A percentile compares a stretch with the other conserved stretches of the same genome.
Evolutionary conservation across 495 filamentous ascomycete species (phyloP).

Genomic region (Hypoxylon crocopeplum): DNA sequence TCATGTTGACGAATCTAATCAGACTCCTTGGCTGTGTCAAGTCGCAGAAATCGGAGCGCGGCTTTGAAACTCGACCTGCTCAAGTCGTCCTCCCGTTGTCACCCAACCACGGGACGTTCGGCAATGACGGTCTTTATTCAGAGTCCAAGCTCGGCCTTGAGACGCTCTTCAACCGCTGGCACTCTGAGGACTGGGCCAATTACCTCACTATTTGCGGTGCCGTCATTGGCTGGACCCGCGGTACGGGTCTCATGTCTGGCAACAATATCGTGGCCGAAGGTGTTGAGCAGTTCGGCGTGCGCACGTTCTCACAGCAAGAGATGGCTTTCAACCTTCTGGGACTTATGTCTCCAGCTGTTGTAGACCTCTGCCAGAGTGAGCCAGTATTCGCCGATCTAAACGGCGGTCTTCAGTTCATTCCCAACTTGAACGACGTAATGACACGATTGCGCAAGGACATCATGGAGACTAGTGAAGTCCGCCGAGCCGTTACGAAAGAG

Average conservation of each 20-base stretch:
- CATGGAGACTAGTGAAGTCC: conserved; percentile 92
- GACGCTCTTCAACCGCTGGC: conserved; percentile 98
- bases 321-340: conserved; percentile 99
- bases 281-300: conserved; percentile 93
- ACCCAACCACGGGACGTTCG: conserved; percentile 98
- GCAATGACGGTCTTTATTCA: conserved; percentile 96
- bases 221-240: conserved; percentile 98
- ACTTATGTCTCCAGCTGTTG: conserved; percentile 92
- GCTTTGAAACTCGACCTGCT: conserved; percentile 92
- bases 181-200: conserved; percentile 95
- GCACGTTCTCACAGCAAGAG: conserved; percentile 98
- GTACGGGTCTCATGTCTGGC: conserved; percentile 95
- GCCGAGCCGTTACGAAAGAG: conserved; percentile 92
- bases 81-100: conserved; percentile 96
- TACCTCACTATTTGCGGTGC: conserved; percentile 99
- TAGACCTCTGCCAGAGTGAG: conserved; percentile 94
- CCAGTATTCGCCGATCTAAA: conserved; percentile 97
- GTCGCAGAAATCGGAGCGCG: conserved; percentile 81
- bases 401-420: conserved; percentile 95
- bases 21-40: conserved; percentile 91
- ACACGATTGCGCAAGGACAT: conserved; percentile 86
- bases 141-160: conserved; percentile 97
- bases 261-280: conserved; percentile 99
- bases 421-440: conserved; percentile 95
- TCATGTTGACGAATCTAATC: conserved; percentile 98